A percentile compares a stretch with the other conserved stretches of the same genome.
phyloP scores from a whole-genome alignment of 108 stramenopile genomes.

The Chaetoceros muelleri region DNA sequence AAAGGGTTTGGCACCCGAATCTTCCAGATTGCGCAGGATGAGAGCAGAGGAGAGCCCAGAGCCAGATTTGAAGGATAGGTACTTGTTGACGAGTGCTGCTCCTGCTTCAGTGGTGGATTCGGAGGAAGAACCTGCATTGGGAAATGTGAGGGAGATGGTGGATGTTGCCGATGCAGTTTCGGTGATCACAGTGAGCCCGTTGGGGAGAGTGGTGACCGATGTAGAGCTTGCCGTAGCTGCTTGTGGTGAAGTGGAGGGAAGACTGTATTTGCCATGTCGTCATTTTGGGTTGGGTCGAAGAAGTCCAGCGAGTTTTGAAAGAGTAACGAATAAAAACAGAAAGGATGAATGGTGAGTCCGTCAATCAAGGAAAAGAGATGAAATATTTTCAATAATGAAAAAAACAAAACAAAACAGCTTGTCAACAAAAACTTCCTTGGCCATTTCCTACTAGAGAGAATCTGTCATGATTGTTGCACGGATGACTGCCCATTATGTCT shows the following conservation, averaged over 20 bases:
- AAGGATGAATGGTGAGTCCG: no score
- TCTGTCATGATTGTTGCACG: no score
- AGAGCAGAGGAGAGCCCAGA: slow-evolving; percentile 54
- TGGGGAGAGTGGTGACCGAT: slow-evolving; percentile 63
- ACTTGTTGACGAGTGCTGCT: slow-evolving; percentile 75
- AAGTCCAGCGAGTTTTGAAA: no score
- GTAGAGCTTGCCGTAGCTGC: slow-evolving; percentile 45
- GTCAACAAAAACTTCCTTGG: no score
- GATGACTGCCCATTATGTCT: no score
- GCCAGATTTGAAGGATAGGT: slow-evolving; percentile 72
- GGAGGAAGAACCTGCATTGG: slow-evolving; percentile 69
- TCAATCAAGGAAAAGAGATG: no score
- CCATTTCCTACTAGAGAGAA: no score
- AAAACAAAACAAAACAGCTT: no score
- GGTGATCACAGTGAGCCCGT: slow-evolving; percentile 64
- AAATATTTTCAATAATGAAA: no score
- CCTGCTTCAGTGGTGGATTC: slow-evolving; percentile 53
- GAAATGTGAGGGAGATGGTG: slow-evolving; percentile 76
- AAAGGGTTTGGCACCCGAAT: slow-evolving; percentile 66
- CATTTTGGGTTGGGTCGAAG: no score
- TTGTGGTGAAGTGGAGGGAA: slow-evolving; percentile 48
- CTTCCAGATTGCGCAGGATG: slow-evolving; percentile 63
- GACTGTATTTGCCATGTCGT: no score
- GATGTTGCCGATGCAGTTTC: slow-evolving; percentile 63
- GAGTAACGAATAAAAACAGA: no score